These are phyloP conservation scores for Fusarium anguioides DNA, from an alignment of 2,329 filamentous ascomycete genomes.

Conservation along the genomic window DNA sequence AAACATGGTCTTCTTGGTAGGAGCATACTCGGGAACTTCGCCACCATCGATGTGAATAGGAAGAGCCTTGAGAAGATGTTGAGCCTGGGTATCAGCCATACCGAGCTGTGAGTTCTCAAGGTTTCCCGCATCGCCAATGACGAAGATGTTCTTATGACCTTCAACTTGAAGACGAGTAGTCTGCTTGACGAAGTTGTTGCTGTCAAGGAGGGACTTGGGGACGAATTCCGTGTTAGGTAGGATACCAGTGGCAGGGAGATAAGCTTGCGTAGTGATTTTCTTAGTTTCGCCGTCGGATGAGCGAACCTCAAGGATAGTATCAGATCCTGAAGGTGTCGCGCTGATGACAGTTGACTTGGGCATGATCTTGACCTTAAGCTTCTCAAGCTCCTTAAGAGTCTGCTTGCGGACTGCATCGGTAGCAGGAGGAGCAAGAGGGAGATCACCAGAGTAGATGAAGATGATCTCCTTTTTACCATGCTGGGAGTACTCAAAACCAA, in stretches of 20 bases:
- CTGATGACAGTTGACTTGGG: constrained; percentile 53
- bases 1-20: constrained; percentile 47
- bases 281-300: constrained; percentile 49
- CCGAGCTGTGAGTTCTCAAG: constrained; percentile 52
- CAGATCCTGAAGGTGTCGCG: constrained; percentile 39
- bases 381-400: constrained; percentile 54
- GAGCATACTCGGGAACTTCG: constrained; percentile 47
- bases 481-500: constrained; percentile 59
- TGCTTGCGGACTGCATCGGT: constrained; percentile 54
- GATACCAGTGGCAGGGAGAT: constrained; percentile 60
- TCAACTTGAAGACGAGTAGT: constrained; percentile 52
- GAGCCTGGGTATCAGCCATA: constrained; percentile 49
- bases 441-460: constrained; percentile 53
- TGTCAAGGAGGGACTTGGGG: constrained; percentile 52
- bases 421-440: constrained; percentile 53
- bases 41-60: constrained; percentile 49
- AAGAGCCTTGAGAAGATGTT: constrained; percentile 51
- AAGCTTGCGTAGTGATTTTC: constrained; percentile 56
- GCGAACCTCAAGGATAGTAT: constrained; percentile 52
- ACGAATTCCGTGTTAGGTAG: constrained; percentile 59
- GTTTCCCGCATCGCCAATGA: constrained; percentile 57
- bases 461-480: constrained; percentile 59
- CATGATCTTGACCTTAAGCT: constrained; percentile 57
- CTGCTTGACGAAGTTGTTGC: constrained; percentile 51
- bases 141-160: constrained; percentile 56